A percentile compares a stretch with the other conserved stretches of the same genome.
Conservation (phyloP, 75 land plant species). For the Azolla pinnata region DNA sequence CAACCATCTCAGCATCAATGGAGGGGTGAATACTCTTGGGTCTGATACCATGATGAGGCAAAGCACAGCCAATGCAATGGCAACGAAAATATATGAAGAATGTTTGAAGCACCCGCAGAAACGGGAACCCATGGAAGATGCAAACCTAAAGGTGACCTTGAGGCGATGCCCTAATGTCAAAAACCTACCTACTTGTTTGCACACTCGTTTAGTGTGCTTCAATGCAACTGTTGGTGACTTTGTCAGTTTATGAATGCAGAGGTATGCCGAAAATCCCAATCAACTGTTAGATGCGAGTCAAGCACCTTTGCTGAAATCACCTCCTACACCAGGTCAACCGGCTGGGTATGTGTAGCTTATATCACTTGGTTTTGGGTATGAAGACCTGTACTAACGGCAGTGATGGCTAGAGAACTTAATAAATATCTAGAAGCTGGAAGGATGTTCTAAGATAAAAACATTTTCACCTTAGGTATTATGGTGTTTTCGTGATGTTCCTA, state of each 20-base stretch:
- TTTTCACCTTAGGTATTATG: no score
- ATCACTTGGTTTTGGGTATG: no score
- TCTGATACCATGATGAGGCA: slow-evolving; percentile 52
- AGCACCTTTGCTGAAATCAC: slow-evolving; percentile 38
- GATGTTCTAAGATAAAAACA: no score
- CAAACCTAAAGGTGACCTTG: slow-evolving; percentile 75
- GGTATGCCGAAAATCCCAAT: slow-evolving; percentile 48
- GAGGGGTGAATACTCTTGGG: slow-evolving; percentile 44
- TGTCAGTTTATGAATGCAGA: slow-evolving; percentile 45
- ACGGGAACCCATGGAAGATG: slow-evolving; percentile 71
- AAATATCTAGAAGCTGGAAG: no score
- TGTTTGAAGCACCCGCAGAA: slow-evolving; percentile 70
- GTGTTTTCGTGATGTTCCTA: no score
- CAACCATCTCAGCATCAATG: slow-evolving; percentile 37
- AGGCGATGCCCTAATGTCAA: no score
- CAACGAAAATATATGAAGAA: slow-evolving; percentile 87
- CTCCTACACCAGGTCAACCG: slow-evolving; percentile 33
- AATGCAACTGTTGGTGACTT: no score
- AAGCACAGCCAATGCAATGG: slow-evolving; percentile 67
- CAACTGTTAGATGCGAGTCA: slow-evolving; percentile 48
- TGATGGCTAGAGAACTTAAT: no score
- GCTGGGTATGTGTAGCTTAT: no score
- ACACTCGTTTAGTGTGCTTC: no score
- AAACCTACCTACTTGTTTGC: no score
- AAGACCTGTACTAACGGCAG: no score